Base-by-base conservation (phyloP, 352 stramenopile species). In the Phytophthora quininea region DNA sequence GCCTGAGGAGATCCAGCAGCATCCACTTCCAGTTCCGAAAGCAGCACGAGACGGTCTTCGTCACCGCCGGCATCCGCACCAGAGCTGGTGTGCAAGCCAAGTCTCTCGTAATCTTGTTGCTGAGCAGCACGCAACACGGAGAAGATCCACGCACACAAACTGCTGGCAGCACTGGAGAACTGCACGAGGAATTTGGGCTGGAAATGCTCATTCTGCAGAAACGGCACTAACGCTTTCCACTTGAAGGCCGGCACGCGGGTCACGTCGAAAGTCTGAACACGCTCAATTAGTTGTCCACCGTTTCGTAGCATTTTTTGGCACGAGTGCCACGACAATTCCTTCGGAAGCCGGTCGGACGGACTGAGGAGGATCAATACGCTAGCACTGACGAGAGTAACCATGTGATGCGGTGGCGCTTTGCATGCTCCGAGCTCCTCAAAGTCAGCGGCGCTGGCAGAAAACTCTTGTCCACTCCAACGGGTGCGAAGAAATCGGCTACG, bases 311-410 rank as follows among this genome's bases (percentile, higher is more conserved):
- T 90, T 63, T 87, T 90, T 33, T 80, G 73, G 29, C 76, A 82
- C 50, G 86, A 91, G 4, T 58, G 30, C 86, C 84, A 94, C 10
- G 80, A 83, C 48, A 94, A 57, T 45, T 92, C 84, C 63, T 90
- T 90, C 29, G 82, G 86, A 14, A 92, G 78, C 29, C 83, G 75
- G 32, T 91, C 86, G 1, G 79, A 80, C 7, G 86, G 86, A 33
- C 83, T 92, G 56, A 93, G 61, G 9, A 93, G 64, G 30, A 93
- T 93, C 35, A 93, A 66, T 1, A 92, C 74, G 51, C 80, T 90
- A 3, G 82, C 82, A 2, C 69, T 63, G 1, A 93, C 75, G 7
- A 91, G 67, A 24, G 81, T 83, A 14, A 91, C 70, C 58, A 90
- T 88, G 48, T 89, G 73, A 32, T 88, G 82, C 3, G 82, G 81